Base-by-base conservation (phyloP, 371 early-diverging fungal species). In the Rhizopus sp. region DNA sequence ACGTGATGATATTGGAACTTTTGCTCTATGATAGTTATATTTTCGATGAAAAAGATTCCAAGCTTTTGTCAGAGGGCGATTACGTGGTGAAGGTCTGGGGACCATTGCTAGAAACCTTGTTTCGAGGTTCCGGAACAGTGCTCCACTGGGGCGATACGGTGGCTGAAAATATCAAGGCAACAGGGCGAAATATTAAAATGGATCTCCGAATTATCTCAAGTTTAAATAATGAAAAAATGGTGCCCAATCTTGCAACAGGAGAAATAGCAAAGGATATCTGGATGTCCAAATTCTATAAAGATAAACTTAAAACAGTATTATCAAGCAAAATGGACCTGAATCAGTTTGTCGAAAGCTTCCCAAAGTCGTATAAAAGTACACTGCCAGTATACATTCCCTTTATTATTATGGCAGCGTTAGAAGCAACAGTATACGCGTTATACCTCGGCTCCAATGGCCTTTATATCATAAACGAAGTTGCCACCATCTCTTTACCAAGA, bases 141-240 rank as follows among this genome's bases (percentile, higher is more conserved):
- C 56, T 48, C 13, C 56, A 56, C 31, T 56, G 56, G 56, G 56
- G 56, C 15, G 47, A 56, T 48, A 56, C 56, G 48, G 56, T 48
- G 16, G 15, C 56, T 30, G 49, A 56, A 5, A 49, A 56, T 10
- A 35, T 56, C 49, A 56, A 56, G 30, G 56, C 56, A 39, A 30
- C 4, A 23, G 48, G 5, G 2, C 1, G 31, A 32, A 57, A 0
- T 13, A 57, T 57, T 7, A 50, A 49, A 32, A 41, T 50, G 57
- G 57, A 50, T 15, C 41, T 57, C 0, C 12, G 50, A 10, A 33
- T 57, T 10, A 57, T 57, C 5, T n/a, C n/a, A n/a, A 57, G 23
- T 10, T 13, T 48, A 16, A 32, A 16, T 33, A 5, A 50, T 50
- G 50, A 57, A 32, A 41, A 50, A 57, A 13, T 31, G 33, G 33